Conservation (phyloP, 2,329 filamentous ascomycete species). For the Mycosphaerella sp. region DNA sequence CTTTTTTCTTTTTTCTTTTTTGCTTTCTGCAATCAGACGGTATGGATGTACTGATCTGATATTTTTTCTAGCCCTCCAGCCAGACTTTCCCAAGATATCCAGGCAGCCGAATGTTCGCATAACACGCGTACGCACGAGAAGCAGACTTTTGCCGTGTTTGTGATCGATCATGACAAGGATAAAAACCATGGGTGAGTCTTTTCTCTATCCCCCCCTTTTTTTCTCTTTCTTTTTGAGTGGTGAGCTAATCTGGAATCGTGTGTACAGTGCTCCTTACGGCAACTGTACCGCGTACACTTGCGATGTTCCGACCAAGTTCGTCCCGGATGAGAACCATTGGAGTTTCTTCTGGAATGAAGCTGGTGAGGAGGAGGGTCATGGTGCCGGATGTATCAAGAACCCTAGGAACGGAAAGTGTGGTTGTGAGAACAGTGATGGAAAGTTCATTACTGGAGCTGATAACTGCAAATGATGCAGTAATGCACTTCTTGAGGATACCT, state of each 20-base stretch:
- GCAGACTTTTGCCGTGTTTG: constrained; percentile 40
- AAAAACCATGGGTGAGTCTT: background rate
- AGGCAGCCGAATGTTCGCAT: constrained; percentile 40
- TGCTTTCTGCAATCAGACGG: too few species aligned
- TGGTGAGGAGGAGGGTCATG: constrained; percentile 24
- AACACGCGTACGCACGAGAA: constrained; percentile 35
- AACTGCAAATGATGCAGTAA: background rate
- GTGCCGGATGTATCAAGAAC: constrained; percentile 38
- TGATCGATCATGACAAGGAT: constrained; percentile 44
- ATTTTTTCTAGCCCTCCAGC: constrained; percentile 18
- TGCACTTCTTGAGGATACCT: background rate
- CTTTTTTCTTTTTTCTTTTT: too few species aligned
- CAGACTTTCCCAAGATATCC: constrained; percentile 35
- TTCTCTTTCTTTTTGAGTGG: background rate
- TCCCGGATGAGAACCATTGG: background rate
- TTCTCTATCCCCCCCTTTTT: background rate
- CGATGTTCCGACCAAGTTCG: background rate
- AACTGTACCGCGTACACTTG: background rate
- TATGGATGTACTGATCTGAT: background rate
- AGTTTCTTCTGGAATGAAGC: background rate
- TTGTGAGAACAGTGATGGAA: constrained; percentile 40
- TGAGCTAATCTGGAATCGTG: too few species aligned
- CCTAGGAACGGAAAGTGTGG: constrained; percentile 38
- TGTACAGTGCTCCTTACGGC: background rate
- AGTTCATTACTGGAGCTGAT: constrained; percentile 31